Base-by-base conservation (phyloP, 1,284 basidiomycete genomes). In the Tilletia indica region DNA sequence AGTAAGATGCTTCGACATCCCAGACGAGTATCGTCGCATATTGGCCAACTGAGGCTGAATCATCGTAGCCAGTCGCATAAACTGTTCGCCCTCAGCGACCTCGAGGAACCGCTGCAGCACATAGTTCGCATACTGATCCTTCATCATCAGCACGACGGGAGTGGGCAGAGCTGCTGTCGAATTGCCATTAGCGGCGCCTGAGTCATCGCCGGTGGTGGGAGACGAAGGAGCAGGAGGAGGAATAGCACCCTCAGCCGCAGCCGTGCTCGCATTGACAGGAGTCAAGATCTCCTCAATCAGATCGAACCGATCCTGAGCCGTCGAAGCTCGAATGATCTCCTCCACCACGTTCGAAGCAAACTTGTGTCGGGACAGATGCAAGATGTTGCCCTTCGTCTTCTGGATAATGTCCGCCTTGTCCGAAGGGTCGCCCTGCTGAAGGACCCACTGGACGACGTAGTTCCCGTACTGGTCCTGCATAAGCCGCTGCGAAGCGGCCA, bases 271-370 rank as follows among this genome's bases (percentile, higher is more conserved):
- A 54, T 87, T 86, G 72, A 88, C 88, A n/a, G 87, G 86, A 2
- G 87, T 85, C 85, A 94, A 88, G 69, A 97, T 90, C 85, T 97
- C 56, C 56, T 58, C 56, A 31, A 58, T 58, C 56, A 58, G 14
- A 5, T 58, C 56, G 4, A 34, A n/a, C 56, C 34, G 21, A 31
- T 58, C 56, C 21, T 4, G 14, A 14, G n/a, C 56, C 19, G 16
- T 93, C 31, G 91, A 89, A 31, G 87, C 90, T 31, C 90, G 84
- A 63, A 97, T 87, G 0, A 94, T 93, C 85, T 94, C 94, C 86
- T 99, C 97, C 83, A 93, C 92, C 21, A 99, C 97, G 81, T 99
- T 99, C 21, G 93, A 95, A 0, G 96, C 94, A 81, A 96, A 98
- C 85, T 98, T 98, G 86, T 97, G 95, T 67, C 76, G 70, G 0